phyloP scores from a whole-genome alignment of 148 eudicot genomes.

The Rhododendron griersonianum region DNA sequence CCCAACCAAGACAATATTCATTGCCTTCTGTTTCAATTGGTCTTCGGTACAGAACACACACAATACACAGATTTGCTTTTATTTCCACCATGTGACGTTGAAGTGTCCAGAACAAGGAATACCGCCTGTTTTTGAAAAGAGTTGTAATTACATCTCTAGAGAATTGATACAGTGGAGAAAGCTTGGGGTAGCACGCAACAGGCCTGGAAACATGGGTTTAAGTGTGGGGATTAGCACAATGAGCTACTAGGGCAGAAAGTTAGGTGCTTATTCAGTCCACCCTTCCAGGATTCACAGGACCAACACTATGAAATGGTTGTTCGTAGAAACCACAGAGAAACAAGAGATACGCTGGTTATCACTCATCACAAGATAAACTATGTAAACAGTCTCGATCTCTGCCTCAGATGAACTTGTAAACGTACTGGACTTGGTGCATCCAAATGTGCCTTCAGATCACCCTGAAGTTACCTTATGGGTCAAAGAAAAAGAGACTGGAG shows the following conservation, averaged over 20 bases:
- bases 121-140: neutral
- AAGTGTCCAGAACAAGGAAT: neutral
- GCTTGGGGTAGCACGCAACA: neutral
- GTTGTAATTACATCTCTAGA: neutral
- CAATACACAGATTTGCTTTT: neutral
- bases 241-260: neutral
- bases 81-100: neutral
- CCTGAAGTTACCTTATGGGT: neutral
- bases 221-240: neutral
- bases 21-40: neutral
- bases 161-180: neutral
- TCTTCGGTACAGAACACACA: neutral
- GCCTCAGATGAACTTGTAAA: neutral
- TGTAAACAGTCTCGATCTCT: neutral
- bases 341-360: neutral
- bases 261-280: neutral
- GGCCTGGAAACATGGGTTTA: neutral
- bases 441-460: neutral
- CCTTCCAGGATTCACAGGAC: neutral
- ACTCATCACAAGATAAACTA: neutral
- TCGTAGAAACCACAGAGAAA: slow-evolving; percentile 3
- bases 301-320: neutral
- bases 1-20: neutral
- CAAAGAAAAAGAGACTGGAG: neutral
- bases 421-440: neutral